Conservation (phyloP, 768 basidiomycete species). For the Cubamyces lactineus region DNA sequence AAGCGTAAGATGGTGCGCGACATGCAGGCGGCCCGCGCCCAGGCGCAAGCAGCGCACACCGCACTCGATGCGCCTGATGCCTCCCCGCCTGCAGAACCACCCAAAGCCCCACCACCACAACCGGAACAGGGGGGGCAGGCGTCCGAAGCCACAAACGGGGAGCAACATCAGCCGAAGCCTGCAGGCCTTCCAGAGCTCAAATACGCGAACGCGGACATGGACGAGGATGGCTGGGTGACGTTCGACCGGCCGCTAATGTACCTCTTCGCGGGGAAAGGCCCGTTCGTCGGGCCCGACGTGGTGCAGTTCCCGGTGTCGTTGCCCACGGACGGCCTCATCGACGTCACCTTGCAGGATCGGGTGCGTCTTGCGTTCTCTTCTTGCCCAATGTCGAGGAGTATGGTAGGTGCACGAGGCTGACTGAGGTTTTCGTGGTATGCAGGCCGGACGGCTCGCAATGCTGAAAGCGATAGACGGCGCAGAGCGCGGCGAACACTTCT, state of each 20-base stretch:
- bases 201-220: slow-evolving; percentile 37
- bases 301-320: slow-evolving; percentile 86
- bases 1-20: slow-evolving; percentile 70
- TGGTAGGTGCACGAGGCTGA: neutral
- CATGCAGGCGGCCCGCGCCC: slow-evolving; percentile 42
- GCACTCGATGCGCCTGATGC: neutral
- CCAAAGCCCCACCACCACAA: too few species aligned
- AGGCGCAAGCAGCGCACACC: slow-evolving; percentile 7
- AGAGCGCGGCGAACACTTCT: slow-evolving; percentile 61
- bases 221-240: slow-evolving; percentile 67
- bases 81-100: neutral
- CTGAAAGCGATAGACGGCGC: slow-evolving; percentile 61
- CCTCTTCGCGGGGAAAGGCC: slow-evolving; percentile 78
- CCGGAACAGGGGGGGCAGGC: too few species aligned
- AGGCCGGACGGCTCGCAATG: slow-evolving; percentile 57
- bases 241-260: slow-evolving; percentile 71
- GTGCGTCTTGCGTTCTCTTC: slow-evolving; percentile 42
- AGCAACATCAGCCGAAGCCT: too few species aligned
- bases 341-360: slow-evolving; percentile 64
- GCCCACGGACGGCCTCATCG: slow-evolving; percentile 79
- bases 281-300: slow-evolving; percentile 70
- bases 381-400: neutral
- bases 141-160: too few species aligned
- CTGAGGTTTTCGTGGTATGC: neutral
- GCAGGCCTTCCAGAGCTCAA: slow-evolving; percentile 49